These are phyloP conservation scores for Septoria petroselini DNA, from an alignment of 2,329 filamentous ascomycete genomes.

Conservation along the genomic window DNA sequence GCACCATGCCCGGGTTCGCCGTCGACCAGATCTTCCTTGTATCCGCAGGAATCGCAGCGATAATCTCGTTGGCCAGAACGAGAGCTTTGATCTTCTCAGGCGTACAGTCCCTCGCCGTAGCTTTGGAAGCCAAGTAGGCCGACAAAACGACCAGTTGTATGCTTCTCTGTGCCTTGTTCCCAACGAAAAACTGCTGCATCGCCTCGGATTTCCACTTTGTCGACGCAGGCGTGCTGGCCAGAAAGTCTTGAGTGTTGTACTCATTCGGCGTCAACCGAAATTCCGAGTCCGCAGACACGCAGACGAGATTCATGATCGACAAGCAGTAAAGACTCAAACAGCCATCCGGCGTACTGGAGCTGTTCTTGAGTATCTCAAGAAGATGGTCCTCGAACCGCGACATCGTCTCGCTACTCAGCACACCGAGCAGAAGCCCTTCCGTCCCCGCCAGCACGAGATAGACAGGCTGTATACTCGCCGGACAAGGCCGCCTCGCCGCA, in stretches of 20 bases:
- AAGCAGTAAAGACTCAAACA: conserved; percentile 39
- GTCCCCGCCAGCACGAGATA: conserved; percentile 37
- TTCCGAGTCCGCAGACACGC: conserved; percentile 26
- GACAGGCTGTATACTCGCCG: conserved; percentile 33
- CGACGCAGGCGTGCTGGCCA: conserved; percentile 31
- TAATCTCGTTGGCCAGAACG: conserved; percentile 31
- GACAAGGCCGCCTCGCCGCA: conserved; percentile 31
- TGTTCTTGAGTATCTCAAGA: conserved; percentile 35
- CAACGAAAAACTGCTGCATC: conserved; percentile 37
- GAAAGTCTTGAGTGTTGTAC: conserved; percentile 34
- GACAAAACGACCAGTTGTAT: conserved; percentile 37
- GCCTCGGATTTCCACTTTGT: conserved; percentile 33
- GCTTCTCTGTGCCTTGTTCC: conserved; percentile 36
- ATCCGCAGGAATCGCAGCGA: conserved; percentile 32
- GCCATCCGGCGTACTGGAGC: conserved; percentile 29
- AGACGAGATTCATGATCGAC: conserved; percentile 38
- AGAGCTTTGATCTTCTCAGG: conserved; percentile 30
- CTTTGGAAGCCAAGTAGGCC: conserved; percentile 34
- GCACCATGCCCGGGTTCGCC: conserved; percentile 32
- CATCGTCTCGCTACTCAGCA: conserved; percentile 32
- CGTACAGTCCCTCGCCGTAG: conserved; percentile 18
- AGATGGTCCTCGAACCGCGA: conserved; percentile 35
- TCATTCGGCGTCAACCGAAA: conserved; percentile 26
- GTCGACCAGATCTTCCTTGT: conserved; percentile 34
- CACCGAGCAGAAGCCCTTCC: conserved; percentile 31